A percentile compares a stretch with the other conserved stretches of the same genome.
Evolutionary conservation across 75 land plant species (phyloP).

Genomic region (Sequoiadendron giganteum): DNA sequence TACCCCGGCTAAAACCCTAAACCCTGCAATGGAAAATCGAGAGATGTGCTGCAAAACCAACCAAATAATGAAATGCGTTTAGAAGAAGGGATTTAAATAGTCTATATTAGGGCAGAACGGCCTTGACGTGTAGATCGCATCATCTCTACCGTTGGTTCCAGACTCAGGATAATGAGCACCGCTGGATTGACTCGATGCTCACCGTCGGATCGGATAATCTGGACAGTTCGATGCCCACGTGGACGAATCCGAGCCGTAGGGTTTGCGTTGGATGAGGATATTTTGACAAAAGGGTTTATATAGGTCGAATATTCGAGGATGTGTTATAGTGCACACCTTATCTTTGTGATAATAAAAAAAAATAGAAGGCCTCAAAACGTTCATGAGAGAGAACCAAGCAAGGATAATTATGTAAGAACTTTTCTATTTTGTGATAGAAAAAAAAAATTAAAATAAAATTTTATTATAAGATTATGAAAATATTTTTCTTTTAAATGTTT

Average conservation of each 20-base stretch:
- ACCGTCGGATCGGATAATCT: not conserved
- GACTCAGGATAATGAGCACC: not conserved
- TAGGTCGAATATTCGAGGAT: no score
- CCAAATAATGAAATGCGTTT: not conserved
- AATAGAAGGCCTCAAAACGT: no score
- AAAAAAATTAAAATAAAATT: no score
- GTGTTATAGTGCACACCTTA: no score
- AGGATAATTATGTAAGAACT: no score
- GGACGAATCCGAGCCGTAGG: not conserved
- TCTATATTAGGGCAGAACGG: not conserved
- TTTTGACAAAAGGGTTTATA: no score
- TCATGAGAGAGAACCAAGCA: no score
- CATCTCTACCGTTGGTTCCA: not conserved
- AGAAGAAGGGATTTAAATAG: not conserved
- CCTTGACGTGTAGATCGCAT: not conserved
- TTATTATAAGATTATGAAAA: no score
- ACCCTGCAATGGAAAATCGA: not conserved
- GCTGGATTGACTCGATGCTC: not conserved
- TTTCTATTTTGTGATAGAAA: no score
- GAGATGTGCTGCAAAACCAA: not conserved
- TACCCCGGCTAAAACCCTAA: not conserved
- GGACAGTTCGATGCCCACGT: not conserved
- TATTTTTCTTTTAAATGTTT: no score
- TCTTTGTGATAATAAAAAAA: no score
- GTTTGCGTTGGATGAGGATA: not conserved